Percentiles rank a stretch among this genome's conserved stretches.
Evolutionary conservation across 2,329 filamentous ascomycete genomes (phyloP).

Genomic region (Chaetothyriales sp.): DNA sequence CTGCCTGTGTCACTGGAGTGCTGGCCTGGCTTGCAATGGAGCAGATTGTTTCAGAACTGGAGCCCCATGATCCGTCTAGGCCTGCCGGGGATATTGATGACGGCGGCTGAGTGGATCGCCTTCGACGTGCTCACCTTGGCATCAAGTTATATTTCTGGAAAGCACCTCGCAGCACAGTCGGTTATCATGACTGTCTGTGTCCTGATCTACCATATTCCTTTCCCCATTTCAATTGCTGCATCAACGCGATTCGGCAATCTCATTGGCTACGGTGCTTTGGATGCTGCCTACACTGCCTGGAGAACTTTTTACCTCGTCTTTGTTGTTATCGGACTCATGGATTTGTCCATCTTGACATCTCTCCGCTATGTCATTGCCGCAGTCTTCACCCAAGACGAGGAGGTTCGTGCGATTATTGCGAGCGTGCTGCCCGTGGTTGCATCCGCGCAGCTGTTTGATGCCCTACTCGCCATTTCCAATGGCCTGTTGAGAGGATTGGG

Average conservation of each 20-base stretch:
- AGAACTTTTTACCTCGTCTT: constrained; percentile 51
- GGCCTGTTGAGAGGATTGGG: constrained; percentile 66
- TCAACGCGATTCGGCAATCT: constrained; percentile 72
- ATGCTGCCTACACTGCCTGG: constrained; percentile 56
- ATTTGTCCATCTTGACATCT: constrained; percentile 47
- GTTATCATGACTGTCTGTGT: constrained; percentile 64
- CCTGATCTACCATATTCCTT: constrained; percentile 68
- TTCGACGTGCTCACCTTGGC: constrained; percentile 70
- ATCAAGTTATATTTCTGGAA: constrained; percentile 54
- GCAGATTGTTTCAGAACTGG: constrained; percentile 52
- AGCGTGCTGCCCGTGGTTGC: constrained; percentile 56
- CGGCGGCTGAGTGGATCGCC: constrained; percentile 68
- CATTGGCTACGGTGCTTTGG: constrained; percentile 61
- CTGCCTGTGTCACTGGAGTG: constrained; percentile 46
- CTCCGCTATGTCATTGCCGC: constrained; percentile 53
- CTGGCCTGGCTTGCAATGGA: constrained; percentile 53
- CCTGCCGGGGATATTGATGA: constrained; percentile 69
- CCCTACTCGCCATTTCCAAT: constrained; percentile 54
- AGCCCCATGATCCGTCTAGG: constrained; percentile 61
- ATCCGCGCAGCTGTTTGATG: constrained; percentile 68
- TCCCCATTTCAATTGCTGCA: constrained; percentile 65
- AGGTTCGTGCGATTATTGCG: constrained; percentile 48
- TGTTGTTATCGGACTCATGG: constrained; percentile 51
- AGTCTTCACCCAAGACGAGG: constrained; percentile 51
- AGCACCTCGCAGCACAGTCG: constrained; percentile 63